Evolutionary conservation across 2,329 filamentous ascomycete genomes (phyloP).

Genomic region (Aureobasidium musti): DNA sequence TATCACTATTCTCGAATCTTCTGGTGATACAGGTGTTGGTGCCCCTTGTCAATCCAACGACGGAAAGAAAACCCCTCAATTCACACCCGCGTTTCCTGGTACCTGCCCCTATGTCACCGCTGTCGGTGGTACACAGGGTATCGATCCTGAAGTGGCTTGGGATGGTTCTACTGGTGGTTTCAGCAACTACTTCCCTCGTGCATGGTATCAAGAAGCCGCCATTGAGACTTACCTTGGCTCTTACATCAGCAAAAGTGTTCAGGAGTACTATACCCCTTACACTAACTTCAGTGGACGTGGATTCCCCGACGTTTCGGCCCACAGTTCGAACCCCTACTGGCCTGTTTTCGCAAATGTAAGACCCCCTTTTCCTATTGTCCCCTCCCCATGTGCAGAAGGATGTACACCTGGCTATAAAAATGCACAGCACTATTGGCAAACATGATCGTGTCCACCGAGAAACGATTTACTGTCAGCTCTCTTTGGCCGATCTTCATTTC

Average conservation of each 20-base stretch:
- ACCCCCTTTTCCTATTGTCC: no score
- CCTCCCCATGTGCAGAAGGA: no score
- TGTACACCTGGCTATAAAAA: no score
- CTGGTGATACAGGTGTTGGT: slow-evolving; percentile 63
- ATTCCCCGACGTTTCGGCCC: slow-evolving; percentile 51
- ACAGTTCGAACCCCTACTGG: slow-evolving; percentile 52
- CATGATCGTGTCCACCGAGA: no score
- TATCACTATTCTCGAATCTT: slow-evolving; percentile 62
- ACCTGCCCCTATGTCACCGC: slow-evolving; percentile 52
- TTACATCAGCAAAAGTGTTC: slow-evolving; percentile 38
- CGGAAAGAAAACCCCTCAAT: slow-evolving; percentile 50
- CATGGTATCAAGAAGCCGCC: slow-evolving; percentile 48
- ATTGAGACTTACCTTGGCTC: slow-evolving; percentile 45
- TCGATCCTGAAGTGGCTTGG: slow-evolving; percentile 48
- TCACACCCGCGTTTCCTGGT: slow-evolving; percentile 51
- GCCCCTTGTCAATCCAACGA: slow-evolving; percentile 51
- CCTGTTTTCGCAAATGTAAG: slow-evolving; percentile 45
- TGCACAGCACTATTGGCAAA: no score
- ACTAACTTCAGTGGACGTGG: slow-evolving; percentile 42
- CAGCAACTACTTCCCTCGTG: slow-evolving; percentile 47
- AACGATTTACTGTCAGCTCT: no score
- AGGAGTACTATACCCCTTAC: slow-evolving; percentile 43
- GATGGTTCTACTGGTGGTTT: slow-evolving; percentile 54
- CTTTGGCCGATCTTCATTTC: no score
- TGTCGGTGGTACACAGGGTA: slow-evolving; percentile 47